Evolutionary conservation across 805 yeast species (phyloP).

Genomic region (Candida dajiaensis): DNA sequence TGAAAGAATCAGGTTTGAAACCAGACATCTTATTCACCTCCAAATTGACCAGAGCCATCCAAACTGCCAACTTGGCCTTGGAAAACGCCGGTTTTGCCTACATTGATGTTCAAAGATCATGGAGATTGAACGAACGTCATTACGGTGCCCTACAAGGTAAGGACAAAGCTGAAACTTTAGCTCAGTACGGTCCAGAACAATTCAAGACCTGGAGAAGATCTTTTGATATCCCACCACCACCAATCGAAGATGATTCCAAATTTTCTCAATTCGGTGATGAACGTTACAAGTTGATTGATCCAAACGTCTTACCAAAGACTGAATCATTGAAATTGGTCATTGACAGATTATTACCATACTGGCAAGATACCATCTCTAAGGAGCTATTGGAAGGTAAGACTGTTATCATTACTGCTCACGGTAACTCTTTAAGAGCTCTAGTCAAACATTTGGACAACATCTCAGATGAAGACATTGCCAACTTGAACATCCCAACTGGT

Average conservation of each 20-base stretch:
- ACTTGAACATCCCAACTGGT: constrained; percentile 96
- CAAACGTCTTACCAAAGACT: constrained; percentile 83
- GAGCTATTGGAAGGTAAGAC: constrained; percentile 84
- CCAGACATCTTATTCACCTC: constrained; percentile 93
- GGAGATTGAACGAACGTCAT: constrained; percentile 99
- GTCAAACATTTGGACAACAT: constrained; percentile 94
- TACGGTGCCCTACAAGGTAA: constrained; percentile 98
- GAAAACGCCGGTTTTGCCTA: constrained; percentile 83
- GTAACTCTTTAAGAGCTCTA: constrained; percentile 95
- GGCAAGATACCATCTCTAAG: constrained; percentile 86
- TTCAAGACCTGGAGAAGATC: constrained; percentile 98
- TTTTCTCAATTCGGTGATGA: constrained; percentile 82
- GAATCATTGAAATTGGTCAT: constrained; percentile 93
- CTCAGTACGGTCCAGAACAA: constrained; percentile 81
- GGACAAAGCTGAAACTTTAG: constrained; percentile 92
- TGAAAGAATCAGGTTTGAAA: constrained; percentile 76
- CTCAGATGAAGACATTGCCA: constrained; percentile 88
- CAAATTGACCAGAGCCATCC: constrained; percentile 88
- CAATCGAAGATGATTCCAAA: constrained; percentile 67
- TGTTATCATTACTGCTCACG: constrained; percentile 93
- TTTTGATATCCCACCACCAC: constrained; percentile 94
- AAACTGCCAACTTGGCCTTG: constrained; percentile 93
- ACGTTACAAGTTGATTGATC: constrained; percentile 82
- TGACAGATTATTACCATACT: constrained; percentile 94
- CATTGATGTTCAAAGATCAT: constrained; percentile 88